Evolutionary conservation across 2,329 filamentous ascomycete species (phyloP).

Genomic region (Calonectria ilicicola): DNA sequence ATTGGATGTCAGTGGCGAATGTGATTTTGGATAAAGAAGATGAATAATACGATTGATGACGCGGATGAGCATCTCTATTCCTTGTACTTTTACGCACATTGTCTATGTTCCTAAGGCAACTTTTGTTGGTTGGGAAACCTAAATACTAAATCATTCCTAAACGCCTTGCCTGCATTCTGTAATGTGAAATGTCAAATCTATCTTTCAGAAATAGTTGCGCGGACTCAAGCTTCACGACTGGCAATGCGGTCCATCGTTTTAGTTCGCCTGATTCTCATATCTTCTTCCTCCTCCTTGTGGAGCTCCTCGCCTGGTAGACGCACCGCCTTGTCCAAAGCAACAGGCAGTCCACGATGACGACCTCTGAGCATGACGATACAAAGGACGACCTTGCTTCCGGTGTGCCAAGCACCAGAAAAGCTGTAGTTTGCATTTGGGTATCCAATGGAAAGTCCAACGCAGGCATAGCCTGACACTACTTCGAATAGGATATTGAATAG

Average conservation of each 20-base stretch:
- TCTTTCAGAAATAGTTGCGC: background rate
- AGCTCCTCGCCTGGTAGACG: conserved; percentile 53
- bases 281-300: conserved; percentile 47
- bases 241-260: conserved; percentile 43
- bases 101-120: background rate
- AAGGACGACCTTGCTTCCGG: conserved; percentile 68
- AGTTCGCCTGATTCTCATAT: conserved; percentile 42
- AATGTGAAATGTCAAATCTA: background rate
- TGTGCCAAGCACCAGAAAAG: conserved; percentile 66
- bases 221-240: conserved; percentile 37
- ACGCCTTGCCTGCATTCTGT: conserved; percentile 17
- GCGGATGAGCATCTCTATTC: background rate
- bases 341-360: conserved; percentile 67
- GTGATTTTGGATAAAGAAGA: background rate
- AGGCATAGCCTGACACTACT: conserved; percentile 69
- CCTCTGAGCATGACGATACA: conserved; percentile 69
- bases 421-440: conserved; percentile 65
- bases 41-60: conserved; percentile 25
- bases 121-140: background rate
- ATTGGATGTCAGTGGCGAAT: no score
- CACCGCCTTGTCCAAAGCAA: conserved; percentile 66
- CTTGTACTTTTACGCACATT: background rate
- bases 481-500: conserved; percentile 73
- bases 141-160: background rate
- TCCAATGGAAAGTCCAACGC: conserved; percentile 71